A percentile compares a stretch with the other conserved stretches of the same genome.
Conservation (phyloP, 2,329 filamentous ascomycete species). For the Exophiala aquamarina region DNA sequence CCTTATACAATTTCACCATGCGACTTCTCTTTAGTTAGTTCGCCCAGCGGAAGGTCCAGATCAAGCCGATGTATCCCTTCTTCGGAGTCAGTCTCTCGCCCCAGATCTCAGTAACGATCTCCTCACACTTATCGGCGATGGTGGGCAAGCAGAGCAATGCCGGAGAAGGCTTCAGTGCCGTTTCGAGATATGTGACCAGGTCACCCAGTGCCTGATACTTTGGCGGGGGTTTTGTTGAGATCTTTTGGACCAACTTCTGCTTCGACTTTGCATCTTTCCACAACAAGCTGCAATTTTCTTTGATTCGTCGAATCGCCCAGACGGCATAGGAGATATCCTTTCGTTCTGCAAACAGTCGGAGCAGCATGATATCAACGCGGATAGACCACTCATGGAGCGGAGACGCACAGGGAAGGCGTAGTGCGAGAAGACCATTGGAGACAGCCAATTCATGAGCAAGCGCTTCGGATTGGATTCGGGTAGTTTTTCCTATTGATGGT, state of each 20-base stretch:
- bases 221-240: not conserved
- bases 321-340: constrained; percentile 12
- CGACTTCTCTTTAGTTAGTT: no score
- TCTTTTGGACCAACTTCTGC: constrained; percentile 1
- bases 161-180: constrained; percentile 1
- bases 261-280: constrained; percentile 17
- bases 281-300: constrained; percentile 8
- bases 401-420: constrained; percentile 20
- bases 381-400: constrained; percentile 23
- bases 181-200: constrained; percentile 4
- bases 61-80: constrained; percentile 19
- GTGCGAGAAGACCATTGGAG: constrained; percentile 20
- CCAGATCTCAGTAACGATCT: constrained; percentile 16
- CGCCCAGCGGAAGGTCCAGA: constrained; percentile 26
- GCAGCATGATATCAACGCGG: constrained; percentile 21
- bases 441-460: constrained; percentile 20
- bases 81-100: constrained; percentile 16
- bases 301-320: constrained; percentile 18
- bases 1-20: no score
- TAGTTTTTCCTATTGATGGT: constrained; percentile 2
- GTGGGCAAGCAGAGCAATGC: constrained; percentile 3
- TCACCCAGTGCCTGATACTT: constrained; percentile 10
- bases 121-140: constrained; percentile 10
- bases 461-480: constrained; percentile 13
- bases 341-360: constrained; percentile 17